Conservation (phyloP, 2,329 filamentous ascomycete species). For the Cadophora malorum region DNA sequence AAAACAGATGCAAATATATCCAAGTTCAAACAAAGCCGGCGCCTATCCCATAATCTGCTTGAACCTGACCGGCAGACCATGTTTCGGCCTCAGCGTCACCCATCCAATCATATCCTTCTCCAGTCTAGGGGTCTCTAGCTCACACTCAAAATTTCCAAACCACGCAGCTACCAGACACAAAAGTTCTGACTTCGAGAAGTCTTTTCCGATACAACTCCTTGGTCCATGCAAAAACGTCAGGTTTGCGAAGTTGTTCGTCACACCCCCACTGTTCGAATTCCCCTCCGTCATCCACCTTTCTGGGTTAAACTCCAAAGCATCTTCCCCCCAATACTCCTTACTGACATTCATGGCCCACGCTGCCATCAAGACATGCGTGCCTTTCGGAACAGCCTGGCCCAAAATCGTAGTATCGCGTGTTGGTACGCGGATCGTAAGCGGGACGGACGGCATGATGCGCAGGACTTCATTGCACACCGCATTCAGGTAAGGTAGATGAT, state of each 20-base stretch:
- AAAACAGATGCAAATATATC: not conserved
- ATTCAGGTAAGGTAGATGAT: constrained; percentile 78
- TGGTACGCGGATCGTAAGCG: constrained; percentile 71
- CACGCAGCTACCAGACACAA: constrained; percentile 79
- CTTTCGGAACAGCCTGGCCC: constrained; percentile 70
- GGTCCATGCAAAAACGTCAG: constrained; percentile 87
- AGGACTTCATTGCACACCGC: constrained; percentile 80
- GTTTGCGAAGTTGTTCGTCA: constrained; percentile 76
- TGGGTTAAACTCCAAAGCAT: constrained; percentile 77
- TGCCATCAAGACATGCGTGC: constrained; percentile 70
- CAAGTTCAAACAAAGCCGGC: not conserved
- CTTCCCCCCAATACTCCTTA: constrained; percentile 73
- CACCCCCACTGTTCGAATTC: constrained; percentile 68
- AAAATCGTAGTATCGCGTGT: constrained; percentile 68
- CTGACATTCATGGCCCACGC: constrained; percentile 73
- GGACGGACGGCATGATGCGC: constrained; percentile 74
- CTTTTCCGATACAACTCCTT: constrained; percentile 80
- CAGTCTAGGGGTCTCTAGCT: constrained; percentile 61
- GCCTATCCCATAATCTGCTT: not conserved
- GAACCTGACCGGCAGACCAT: constrained; percentile 11
- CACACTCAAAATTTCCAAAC: constrained; percentile 75
- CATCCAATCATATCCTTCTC: constrained; percentile 54
- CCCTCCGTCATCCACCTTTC: constrained; percentile 69
- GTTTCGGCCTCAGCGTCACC: constrained; percentile 6
- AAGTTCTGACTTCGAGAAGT: constrained; percentile 84